phyloP scores from a whole-genome alignment of 257 asterid genomes.

The Nicotiana benthamiana region DNA sequence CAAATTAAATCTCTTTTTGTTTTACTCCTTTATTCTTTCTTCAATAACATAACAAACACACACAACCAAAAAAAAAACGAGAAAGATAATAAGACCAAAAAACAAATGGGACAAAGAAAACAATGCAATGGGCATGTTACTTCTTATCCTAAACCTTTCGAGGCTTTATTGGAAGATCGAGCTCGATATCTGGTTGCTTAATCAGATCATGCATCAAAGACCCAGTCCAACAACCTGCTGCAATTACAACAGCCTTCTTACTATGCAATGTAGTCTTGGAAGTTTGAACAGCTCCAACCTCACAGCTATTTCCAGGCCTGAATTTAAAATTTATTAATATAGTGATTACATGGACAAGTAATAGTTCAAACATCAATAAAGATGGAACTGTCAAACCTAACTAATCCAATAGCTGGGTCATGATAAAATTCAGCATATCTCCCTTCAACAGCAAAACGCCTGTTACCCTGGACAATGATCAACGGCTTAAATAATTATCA shows the following conservation, averaged over 20 bases:
- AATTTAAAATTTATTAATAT: constrained; percentile 3
- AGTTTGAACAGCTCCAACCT: constrained; percentile 74
- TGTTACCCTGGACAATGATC: constrained; percentile 49
- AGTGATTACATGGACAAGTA: not conserved
- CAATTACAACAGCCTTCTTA: constrained; percentile 72
- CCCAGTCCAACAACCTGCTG: constrained; percentile 98
- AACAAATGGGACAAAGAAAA: constrained; percentile 1
- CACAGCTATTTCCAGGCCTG: constrained; percentile 63
- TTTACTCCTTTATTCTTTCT: not conserved
- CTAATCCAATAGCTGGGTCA: constrained; percentile 70
- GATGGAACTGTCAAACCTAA: constrained; percentile 38
- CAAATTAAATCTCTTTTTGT: not conserved
- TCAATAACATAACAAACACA: not conserved
- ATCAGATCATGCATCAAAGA: constrained; percentile 53
- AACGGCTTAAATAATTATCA: constrained; percentile 7
- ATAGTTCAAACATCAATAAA: not conserved
- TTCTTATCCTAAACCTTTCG: constrained; percentile 59
- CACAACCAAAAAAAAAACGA: too few relatives aligned
- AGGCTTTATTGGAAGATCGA: constrained; percentile 82
- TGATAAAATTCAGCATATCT: constrained; percentile 87
- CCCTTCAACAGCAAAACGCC: constrained; percentile 61
- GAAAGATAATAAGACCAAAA: not conserved
- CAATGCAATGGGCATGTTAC: constrained; percentile 4
- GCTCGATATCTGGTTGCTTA: constrained; percentile 35
- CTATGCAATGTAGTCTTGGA: constrained; percentile 49